These are phyloP conservation scores for Leucoagaricus sp. DNA, from an alignment of 1,284 basidiomycete genomes.

Conservation along the genomic window DNA sequence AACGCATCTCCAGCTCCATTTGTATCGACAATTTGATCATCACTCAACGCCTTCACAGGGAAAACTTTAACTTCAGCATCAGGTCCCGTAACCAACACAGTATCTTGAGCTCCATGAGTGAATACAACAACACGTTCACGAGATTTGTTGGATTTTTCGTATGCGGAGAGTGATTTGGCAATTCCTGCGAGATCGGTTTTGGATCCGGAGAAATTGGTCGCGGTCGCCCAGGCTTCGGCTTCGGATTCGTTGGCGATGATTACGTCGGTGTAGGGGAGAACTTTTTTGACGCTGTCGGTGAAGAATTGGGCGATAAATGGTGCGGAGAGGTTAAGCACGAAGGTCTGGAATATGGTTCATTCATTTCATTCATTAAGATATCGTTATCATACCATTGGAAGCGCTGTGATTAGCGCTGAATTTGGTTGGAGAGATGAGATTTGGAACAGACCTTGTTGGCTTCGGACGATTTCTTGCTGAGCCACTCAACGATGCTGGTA, in stretches of 20 bases:
- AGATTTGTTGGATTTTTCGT: conserved; percentile 70
- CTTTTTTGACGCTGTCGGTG: conserved; percentile 74
- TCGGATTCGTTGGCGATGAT: conserved; percentile 96
- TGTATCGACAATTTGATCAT: conserved; percentile 89
- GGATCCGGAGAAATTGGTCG: conserved; percentile 57
- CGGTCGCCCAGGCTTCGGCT: conserved; percentile 84
- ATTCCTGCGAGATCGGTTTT: conserved; percentile 64
- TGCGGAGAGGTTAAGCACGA: conserved; percentile 93
- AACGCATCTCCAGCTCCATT: conserved; percentile 99
- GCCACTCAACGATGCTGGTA: conserved; percentile 68
- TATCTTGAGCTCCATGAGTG: conserved; percentile 87
- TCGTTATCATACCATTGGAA: too few relatives aligned
- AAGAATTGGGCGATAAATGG: conserved; percentile 99
- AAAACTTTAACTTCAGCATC: conserved; percentile 60
- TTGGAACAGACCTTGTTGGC: conserved; percentile 67
- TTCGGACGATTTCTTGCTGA: conserved; percentile 82
- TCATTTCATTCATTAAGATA: neutral
- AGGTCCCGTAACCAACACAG: conserved; percentile 73
- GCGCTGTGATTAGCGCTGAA: too few relatives aligned
- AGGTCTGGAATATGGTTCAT: conserved; percentile 54
- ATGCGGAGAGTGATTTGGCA: conserved; percentile 72
- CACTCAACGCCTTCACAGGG: conserved; percentile 63
- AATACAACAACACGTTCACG: conserved; percentile 86
- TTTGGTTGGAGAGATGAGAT: neutral
- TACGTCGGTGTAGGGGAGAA: conserved; percentile 84